Evolutionary conservation across 1,284 basidiomycete species (phyloP).

Genomic region (Leccinum griseonigrum): DNA sequence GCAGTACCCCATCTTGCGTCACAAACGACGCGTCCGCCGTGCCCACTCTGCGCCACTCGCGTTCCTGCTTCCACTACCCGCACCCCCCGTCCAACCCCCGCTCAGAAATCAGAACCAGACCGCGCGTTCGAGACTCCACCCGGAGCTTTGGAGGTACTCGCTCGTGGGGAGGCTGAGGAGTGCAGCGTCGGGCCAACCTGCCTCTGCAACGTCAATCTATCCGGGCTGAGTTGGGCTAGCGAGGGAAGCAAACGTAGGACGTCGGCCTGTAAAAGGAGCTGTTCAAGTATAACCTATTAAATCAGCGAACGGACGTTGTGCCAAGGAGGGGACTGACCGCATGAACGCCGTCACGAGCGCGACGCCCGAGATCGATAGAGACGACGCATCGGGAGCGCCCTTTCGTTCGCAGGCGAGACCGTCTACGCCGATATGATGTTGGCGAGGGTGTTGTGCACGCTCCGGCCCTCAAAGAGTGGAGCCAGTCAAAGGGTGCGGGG

Average conservation of each 20-base stretch:
- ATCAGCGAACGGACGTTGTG: too few relatives aligned
- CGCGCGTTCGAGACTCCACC: constrained; percentile 49
- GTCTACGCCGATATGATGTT: constrained; percentile 74
- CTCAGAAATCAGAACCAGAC: constrained; percentile 75
- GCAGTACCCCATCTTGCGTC: constrained; percentile 14
- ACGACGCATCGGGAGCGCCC: constrained; percentile 34
- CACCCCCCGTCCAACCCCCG: constrained; percentile 29
- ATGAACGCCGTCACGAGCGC: too few relatives aligned
- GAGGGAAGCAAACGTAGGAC: constrained; percentile 37
- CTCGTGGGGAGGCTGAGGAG: too few relatives aligned
- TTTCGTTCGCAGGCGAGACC: constrained; percentile 75
- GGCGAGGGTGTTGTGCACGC: constrained; percentile 68
- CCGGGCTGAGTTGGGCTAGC: not conserved
- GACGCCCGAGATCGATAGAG: too few relatives aligned
- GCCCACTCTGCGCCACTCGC: not conserved
- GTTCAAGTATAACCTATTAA: not conserved
- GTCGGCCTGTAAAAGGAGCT: constrained; percentile 78
- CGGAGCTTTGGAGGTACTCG: not conserved
- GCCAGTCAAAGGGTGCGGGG: constrained; percentile 78
- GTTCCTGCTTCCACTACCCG: not conserved
- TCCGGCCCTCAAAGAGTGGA: constrained; percentile 71
- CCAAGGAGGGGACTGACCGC: constrained; percentile 4
- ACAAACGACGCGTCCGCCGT: constrained; percentile 21
- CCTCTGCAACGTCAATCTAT: not conserved
- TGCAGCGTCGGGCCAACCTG: constrained; percentile 18